A percentile compares a stretch with the other conserved stretches of the same genome.
phyloP scores from a whole-genome alignment of 2,329 filamentous ascomycete species.

The Aspergillus hiratsukae region DNA sequence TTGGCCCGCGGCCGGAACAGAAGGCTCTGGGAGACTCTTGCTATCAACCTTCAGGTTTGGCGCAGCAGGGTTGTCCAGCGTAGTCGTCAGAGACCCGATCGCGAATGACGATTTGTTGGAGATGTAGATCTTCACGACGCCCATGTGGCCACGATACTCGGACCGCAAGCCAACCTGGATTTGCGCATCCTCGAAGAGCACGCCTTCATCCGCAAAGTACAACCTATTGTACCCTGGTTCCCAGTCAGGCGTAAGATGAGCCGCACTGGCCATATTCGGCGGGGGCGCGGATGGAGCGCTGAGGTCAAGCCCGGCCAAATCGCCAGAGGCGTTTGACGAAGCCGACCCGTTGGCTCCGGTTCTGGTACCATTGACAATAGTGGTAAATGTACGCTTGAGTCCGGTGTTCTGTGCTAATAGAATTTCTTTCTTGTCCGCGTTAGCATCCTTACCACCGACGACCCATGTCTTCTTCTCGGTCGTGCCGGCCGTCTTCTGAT shows the following conservation, averaged over 20 bases:
- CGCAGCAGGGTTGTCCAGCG: constrained; percentile 66
- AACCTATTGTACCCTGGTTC: constrained; percentile 82
- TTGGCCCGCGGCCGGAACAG: constrained; percentile 68
- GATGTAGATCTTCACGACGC: constrained; percentile 93
- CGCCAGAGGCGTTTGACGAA: constrained; percentile 50
- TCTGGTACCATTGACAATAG: constrained; percentile 43
- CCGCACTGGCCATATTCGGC: constrained; percentile 85
- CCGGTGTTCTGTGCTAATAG: constrained; percentile 74
- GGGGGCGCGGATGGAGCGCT: constrained; percentile 53
- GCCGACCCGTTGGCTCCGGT: constrained; percentile 32
- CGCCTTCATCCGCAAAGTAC: constrained; percentile 73
- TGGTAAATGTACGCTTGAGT: constrained; percentile 79
- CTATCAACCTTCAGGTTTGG: constrained; percentile 76
- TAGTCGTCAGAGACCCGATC: constrained; percentile 90
- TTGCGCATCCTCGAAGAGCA: constrained; percentile 92
- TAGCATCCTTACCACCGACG: constrained; percentile 93
- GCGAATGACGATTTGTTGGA: constrained; percentile 84
- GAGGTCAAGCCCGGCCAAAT: constrained; percentile 81
- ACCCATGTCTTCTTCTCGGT: constrained; percentile 97
- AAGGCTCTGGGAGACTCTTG: constrained; percentile 82
- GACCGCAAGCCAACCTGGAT: constrained; percentile 88
- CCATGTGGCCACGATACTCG: constrained; percentile 92
- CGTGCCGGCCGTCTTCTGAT: constrained; percentile 88
- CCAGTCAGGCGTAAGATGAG: constrained; percentile 92
- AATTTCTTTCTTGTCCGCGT: constrained; percentile 73